A percentile compares a stretch with the other conserved stretches of the same genome.
phyloP scores from a whole-genome alignment of 441 rosid genomes.

The Euphorbia schlechtendalii region DNA sequence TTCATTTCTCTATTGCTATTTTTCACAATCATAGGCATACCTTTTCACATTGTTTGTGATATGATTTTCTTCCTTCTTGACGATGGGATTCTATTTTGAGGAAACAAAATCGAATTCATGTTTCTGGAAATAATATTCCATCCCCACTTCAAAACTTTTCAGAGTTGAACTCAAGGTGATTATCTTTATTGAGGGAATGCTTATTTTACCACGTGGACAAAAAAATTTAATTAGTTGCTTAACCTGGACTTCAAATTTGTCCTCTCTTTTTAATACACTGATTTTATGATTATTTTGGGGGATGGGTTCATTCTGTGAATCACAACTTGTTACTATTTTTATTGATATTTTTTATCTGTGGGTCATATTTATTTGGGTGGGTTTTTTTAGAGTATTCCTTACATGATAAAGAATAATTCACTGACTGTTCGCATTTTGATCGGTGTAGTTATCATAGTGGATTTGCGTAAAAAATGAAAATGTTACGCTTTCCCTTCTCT shows the following conservation, averaged over 20 bases:
- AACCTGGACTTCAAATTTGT: neutral
- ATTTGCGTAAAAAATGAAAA: neutral
- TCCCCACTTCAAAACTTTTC: too few relatives aligned
- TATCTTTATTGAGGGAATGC: neutral
- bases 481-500: neutral
- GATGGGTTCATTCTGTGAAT: neutral
- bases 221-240: neutral
- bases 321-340: neutral
- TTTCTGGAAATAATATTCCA: too few relatives aligned
- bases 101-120: too few relatives aligned
- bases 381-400: neutral
- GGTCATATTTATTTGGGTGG: neutral
- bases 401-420: neutral
- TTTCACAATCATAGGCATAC: neutral
- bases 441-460: neutral
- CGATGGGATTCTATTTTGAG: conserved; percentile 33
- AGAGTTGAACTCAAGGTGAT: too few relatives aligned
- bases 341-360: neutral
- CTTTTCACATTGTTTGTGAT: neutral
- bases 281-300: neutral
- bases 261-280: neutral
- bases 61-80: conserved; percentile 21
- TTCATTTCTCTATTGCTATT: neutral
- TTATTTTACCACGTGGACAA: neutral
- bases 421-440: neutral